Evolutionary conservation across 352 stramenopile genomes (phyloP).

Genomic region (Pythium folliculosum): DNA sequence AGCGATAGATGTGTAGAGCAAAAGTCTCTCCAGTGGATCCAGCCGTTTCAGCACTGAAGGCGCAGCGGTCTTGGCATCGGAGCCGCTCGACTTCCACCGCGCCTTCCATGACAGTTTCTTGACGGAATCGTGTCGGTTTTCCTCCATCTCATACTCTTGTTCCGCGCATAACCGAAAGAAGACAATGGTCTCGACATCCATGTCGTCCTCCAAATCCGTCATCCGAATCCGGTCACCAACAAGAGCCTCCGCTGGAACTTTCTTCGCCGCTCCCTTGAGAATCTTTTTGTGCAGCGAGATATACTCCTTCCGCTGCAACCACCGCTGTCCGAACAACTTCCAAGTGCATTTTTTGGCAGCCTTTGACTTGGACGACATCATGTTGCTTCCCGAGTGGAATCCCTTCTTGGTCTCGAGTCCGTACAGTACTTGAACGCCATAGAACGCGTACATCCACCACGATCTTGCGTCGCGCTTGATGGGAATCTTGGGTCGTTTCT

Average conservation of each 20-base stretch:
- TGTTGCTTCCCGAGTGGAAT: background rate
- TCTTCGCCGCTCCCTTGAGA: conserved; percentile 59
- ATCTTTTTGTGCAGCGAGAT: conserved; percentile 77
- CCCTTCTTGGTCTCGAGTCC: conserved; percentile 30
- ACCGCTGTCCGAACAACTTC: conserved; percentile 63
- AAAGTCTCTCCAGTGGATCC: conserved; percentile 48
- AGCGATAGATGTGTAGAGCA: conserved; percentile 55
- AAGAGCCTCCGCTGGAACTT: conserved; percentile 45
- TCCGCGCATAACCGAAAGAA: conserved; percentile 76
- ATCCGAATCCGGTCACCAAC: conserved; percentile 48
- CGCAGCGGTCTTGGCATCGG: conserved; percentile 11
- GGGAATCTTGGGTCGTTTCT: conserved; percentile 54
- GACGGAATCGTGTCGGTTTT: conserved; percentile 59
- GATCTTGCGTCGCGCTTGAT: conserved; percentile 46
- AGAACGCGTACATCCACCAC: conserved; percentile 84
- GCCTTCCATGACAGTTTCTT: conserved; percentile 77
- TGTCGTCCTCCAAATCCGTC: conserved; percentile 64
- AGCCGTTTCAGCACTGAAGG: conserved; percentile 29
- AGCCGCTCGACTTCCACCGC: conserved; percentile 45
- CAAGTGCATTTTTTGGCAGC: conserved; percentile 44
- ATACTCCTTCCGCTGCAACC: conserved; percentile 69
- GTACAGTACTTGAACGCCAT: conserved; percentile 68
- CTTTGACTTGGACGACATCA: conserved; percentile 26
- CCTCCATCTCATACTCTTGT: conserved; percentile 69
- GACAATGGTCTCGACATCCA: conserved; percentile 79